Base-by-base conservation (phyloP, 2,329 filamentous ascomycete species). In the Lecanicillium sp. region DNA sequence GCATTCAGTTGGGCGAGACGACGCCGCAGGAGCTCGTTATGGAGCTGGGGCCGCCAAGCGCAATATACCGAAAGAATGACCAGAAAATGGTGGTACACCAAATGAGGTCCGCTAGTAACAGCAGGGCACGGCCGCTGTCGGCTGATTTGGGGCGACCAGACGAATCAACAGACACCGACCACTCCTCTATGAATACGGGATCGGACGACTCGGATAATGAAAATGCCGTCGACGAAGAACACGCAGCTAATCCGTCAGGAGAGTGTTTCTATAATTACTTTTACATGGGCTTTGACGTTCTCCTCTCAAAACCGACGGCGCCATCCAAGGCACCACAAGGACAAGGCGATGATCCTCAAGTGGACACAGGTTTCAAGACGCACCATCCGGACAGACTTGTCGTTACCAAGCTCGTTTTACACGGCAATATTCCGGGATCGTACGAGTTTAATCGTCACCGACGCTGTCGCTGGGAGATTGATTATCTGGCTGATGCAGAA, bases 211-310 rank as follows among this genome's bases (percentile, higher is more conserved):
- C 71, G 17, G 73, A 70, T 25, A 69, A 74, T 17, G 76, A 76
- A 36, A 74, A 74, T 42, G 72, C 66, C 3, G 57, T 77, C 13
- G 73, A 77, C 31, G 79, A 79, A 20, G 73, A 76, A 20, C 56
- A 66, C 4, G 64, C 66, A 2, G 66, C 68, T 46, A 65, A 70
- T 57, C 49, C 79, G 4, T 76, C 79, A 2, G 74, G 79, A 4
- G 87, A 94, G 56, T 88, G 82, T 47, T 98, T 97, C 58, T 96
- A 92, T 63, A 97, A 97, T 58, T 98, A 98, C 59, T 98, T 96
- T 56, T 84, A 90, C 48, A 81, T 95, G 45, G 92, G 92, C 2
- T 94, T 98, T 54, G 92, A 98, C 59, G 76, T 96, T 9, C 72
- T 97, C 5, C 76, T 98, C n/a, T 94, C 90, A 1, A 79, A 80